These are phyloP conservation scores for Xylaria flabelliformis DNA, from an alignment of 495 filamentous ascomycete species.

Conservation along the genomic window DNA sequence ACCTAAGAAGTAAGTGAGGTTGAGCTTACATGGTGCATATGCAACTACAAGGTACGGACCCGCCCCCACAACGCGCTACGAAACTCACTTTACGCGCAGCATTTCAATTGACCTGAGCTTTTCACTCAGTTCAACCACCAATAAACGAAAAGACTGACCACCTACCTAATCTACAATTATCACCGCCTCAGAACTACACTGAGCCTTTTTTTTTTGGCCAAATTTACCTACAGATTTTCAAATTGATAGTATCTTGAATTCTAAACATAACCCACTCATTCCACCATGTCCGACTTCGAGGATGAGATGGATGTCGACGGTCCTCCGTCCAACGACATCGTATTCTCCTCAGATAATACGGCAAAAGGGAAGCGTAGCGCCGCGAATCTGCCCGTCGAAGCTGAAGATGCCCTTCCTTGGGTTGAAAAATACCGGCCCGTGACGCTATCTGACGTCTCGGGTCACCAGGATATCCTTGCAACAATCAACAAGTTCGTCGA, in stretches of 20 bases:
- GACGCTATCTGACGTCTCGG: conserved; percentile 88
- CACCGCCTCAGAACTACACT: background rate
- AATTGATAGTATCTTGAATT: background rate
- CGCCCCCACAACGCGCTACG: conserved; percentile 23
- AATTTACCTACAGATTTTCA: background rate
- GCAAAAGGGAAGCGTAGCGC: conserved; percentile 88
- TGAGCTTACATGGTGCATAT: background rate
- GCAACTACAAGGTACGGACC: conserved; percentile 1
- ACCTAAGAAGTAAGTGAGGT: background rate
- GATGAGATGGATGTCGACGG: conserved; percentile 90
- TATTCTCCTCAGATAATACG: conserved; percentile 68
- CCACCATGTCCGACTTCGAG: conserved; percentile 86
- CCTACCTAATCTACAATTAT: background rate
- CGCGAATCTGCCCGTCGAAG: conserved; percentile 91
- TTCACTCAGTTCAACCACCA: background rate
- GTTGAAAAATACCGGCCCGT: conserved; percentile 98
- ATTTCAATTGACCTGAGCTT: background rate
- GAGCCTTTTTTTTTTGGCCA: background rate
- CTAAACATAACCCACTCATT: background rate
- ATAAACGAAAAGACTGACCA: background rate
- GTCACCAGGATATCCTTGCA: conserved; percentile 96
- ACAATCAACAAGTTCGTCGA: conserved; percentile 98
- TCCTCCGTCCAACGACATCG: conserved; percentile 62
- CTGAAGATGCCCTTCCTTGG: conserved; percentile 95
- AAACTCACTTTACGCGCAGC: conserved; percentile 25